Percentiles rank a stretch among this genome's conserved stretches.
phyloP scores from a whole-genome alignment of 179 eudicot species.

The Drosera spatulata region DNA sequence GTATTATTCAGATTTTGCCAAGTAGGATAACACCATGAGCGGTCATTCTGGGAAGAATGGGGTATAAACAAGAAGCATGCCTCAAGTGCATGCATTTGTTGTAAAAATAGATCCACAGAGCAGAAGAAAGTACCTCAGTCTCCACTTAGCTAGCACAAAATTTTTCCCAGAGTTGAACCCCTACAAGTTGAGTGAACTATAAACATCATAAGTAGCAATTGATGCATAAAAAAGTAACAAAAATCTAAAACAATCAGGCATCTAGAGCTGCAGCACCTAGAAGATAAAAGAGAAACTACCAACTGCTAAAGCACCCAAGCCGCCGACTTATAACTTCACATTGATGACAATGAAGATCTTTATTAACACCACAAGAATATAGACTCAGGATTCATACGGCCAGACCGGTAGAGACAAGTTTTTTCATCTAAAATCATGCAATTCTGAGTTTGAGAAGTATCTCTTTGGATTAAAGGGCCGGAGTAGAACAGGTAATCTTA shows the following conservation, averaged over 20 bases:
- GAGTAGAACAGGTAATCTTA: too few species aligned
- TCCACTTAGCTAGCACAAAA: slow-evolving; percentile 63
- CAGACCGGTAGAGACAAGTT: too few species aligned
- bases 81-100: background rate
- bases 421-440: too few species aligned
- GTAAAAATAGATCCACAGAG: background rate
- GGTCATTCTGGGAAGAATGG: background rate
- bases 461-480: too few species aligned
- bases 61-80: background rate
- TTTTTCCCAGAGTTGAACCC: slow-evolving; percentile 23
- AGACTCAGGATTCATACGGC: too few species aligned
- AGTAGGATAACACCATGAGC: background rate
- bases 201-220: background rate
- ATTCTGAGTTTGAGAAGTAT: too few species aligned
- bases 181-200: slow-evolving; percentile 21
- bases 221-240: background rate
- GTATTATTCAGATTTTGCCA: background rate
- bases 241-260: background rate
- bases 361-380: too few species aligned
- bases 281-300: background rate
- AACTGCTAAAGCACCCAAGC: background rate
- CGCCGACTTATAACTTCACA: too few species aligned
- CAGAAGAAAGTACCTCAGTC: slow-evolving; percentile 39
- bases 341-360: too few species aligned
- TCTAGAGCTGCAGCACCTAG: background rate